Base-by-base conservation (phyloP, 1,284 basidiomycete species). In the Fomitiporia mediterranea region DNA sequence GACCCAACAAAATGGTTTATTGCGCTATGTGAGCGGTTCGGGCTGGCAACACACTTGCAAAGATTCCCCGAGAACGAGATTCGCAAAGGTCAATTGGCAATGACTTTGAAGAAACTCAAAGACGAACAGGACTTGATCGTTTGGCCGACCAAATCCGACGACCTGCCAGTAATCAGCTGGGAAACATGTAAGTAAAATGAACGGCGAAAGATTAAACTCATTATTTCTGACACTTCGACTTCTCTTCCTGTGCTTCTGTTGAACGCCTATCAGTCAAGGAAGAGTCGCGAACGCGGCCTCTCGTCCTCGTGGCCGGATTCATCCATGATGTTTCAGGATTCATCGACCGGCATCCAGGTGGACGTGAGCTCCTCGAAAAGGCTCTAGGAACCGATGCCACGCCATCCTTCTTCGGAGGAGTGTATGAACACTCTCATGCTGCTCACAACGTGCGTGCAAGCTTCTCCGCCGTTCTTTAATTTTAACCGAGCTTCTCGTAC, bases 1-100 rank as follows among this genome's bases (percentile, higher is more conserved):
- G 80, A 83, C 64, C 79, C 79, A 3, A 81, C 78, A n/a, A 87
- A 89, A 68, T 86, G 91, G 90, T 93, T 95, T 76, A 95, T 96
- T 68, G 82, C 77, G 39, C 64, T 75, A 37, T 85, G 83, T 67
- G 76, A 75, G 28, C 64, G 68, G 55, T 57, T 91, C 21, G 86
- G 91, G 3, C 73, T 94, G 38, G 93, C 93, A 4, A 82, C 75
- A 32, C 83, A 94, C 68, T 78, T 96, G 66, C 77, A 74, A 71
- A 83, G 84, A 35, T 95, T 95, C 74, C 91, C 91, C 52, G 85
- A 85, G 66, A 92, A 93, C 71, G 92, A 94, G 70, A 86, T 95
- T 67, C 73, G 77, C 60, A 93, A 93, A 70, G 86, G 92, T 17
- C 80, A 83, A 54, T 76, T 91, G 64, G 83, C 84, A 13, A 94